Percentiles rank a stretch among this genome's conserved stretches.
These are phyloP conservation scores for Plantago elongata DNA, from an alignment of 257 asterid species.

Conservation along the genomic window DNA sequence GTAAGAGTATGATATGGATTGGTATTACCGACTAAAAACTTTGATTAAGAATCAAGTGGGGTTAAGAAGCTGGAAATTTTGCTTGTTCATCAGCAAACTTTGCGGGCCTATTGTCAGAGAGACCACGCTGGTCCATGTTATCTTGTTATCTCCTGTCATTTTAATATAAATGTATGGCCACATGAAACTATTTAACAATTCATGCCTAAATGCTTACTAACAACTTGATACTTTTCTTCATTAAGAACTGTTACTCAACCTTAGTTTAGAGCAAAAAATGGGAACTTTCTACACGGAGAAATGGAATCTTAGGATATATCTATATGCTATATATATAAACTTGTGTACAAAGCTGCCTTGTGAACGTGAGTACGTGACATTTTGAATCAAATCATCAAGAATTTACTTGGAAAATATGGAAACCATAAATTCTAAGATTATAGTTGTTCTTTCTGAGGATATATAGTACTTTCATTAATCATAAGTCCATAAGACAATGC, in stretches of 20 bases:
- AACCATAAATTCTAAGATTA: no score
- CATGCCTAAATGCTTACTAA: neutral
- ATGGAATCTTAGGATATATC: neutral
- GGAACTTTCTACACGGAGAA: neutral
- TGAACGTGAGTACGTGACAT: no score
- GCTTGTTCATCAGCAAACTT: constrained; percentile 29
- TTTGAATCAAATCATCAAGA: no score
- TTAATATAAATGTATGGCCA: constrained; percentile 5
- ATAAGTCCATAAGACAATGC: no score
- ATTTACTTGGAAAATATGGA: no score
- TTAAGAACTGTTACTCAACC: neutral
- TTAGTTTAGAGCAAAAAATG: neutral
- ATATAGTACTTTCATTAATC: no score
- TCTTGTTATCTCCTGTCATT: constrained; percentile 30
- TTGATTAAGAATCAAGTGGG: constrained; percentile 49
- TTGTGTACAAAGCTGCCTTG: no score
- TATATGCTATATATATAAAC: neutral
- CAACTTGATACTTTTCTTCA: neutral
- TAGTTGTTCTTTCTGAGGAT: no score
- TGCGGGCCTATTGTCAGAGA: constrained; percentile 48
- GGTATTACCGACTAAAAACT: constrained; percentile 9
- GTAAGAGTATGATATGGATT: no score
- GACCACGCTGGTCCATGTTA: constrained; percentile 56
- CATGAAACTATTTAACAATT: constrained; percentile 3
- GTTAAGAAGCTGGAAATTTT: constrained; percentile 26